Base-by-base conservation (phyloP, 2,329 filamentous ascomycete genomes). In the Alternaria sp. region DNA sequence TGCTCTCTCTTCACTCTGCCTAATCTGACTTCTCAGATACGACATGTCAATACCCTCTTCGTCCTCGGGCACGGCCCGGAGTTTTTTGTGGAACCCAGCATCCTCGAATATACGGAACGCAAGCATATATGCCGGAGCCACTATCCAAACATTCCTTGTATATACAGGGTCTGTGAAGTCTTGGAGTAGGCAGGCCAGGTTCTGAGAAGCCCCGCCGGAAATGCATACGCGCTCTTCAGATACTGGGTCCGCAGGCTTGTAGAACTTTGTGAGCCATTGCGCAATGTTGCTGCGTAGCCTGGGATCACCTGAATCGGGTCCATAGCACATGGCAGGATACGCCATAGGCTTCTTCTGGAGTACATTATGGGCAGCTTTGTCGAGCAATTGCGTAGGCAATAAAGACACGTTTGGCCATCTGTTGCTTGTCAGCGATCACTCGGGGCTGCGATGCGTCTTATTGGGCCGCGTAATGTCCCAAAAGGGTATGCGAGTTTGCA, bases 31-130 rank as follows among this genome's bases (percentile, higher is more conserved):
- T 62, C 85, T 82, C 46, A 93, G 77, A 57, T 80, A 86, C 1
- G 81, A 85, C 24, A 96, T 76, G 76, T 96, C 88, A 39, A 96
- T 80, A 0, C 93, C 93, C 70, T 92, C 87, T 0, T 87, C 87
- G 71, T 94, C 91, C 79, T 96, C 93, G 0, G 89, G 89, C 12
- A 94, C 85, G 2, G 88, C 90, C 51, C 84, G 84, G 72, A 96
- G 73, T 36, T 88, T 86, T 4, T 85, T 85, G 5, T 82, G 81
- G 66, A 96, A 93, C 1, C 61, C 92, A 91, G 5, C 89, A 78
- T 97, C 94, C 59, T 91, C 88, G 71, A 97, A 93, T 57, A 96
- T 91, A n/a, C 89, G 85, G 71, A 91, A 93, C 0, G 89, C 91
- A n/a, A 96, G 83, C 78, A 92, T 91, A 75, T 96, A 97, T 47